Base-by-base conservation (phyloP, 495 filamentous ascomycete species). In the Glarea lozoyensis region DNA sequence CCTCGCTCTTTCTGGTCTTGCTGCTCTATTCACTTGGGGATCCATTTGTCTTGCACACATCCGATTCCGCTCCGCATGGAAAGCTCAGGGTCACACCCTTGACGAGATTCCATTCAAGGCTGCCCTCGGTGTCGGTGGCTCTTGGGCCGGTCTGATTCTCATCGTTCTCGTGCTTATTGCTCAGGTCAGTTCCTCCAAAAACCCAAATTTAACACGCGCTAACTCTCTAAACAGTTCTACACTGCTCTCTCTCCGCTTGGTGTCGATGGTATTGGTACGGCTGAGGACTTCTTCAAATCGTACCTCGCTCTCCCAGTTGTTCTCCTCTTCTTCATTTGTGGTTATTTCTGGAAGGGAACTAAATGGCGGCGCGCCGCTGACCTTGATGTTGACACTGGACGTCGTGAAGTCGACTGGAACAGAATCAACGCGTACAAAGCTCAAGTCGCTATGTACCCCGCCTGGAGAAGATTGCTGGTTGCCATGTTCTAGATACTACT, bases 61-160 rank as follows among this genome's bases (percentile, higher is more conserved):
- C 40, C 68, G 72, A 32, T 82, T 83, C 65, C 76, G 81, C 19
- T 50, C 46, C 19, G 79, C 77, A 12, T 88, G 82, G 82, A 66
- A 61, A 11, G 50, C 62, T 33, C 76, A 84, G 16, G 82, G 79
- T 13, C 75, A 69, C 59, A 73, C 63, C 7, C 45, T 82, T 0
- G 78, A 84, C 21, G 83, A 89, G 58, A 72, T 92, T 18, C 79
- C 82, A 1, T 92, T 78, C 64, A 59, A 67, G 43, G 76, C 85
- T 10, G 55, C 72, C 13, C 70, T 74, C 32, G 86, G 86, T 40
- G 66, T 86, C 5, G 73, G 63, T 23, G 85, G 86, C 45, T 82
- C 77, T 19, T 86, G 60, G 40, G 47, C 86, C 12, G 84, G 86
- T 18, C 57, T 87, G 1, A 46, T 56, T 38, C 65, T 89, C 17